Base-by-base conservation (phyloP, 352 stramenopile genomes). In the Elongisporangium undulatum region DNA sequence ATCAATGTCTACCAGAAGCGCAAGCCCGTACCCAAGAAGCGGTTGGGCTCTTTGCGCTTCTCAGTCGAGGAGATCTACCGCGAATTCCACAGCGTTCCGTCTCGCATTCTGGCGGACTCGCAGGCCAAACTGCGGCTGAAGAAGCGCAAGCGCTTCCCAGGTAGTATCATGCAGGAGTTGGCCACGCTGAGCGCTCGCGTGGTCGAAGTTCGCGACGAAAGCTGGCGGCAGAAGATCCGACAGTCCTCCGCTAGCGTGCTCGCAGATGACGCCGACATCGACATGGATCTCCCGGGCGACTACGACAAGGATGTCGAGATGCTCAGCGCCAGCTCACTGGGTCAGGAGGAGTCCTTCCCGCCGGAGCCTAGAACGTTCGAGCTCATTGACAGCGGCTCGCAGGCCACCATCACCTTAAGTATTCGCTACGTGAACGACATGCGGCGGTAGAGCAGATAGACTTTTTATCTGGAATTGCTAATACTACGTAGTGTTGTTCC, bases 351-450 rank as follows among this genome's bases (percentile, higher is more conserved):
- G 23, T 72, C 73, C 49, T 88, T 77, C 49, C 74, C 78, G 58
- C 77, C 82, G 26, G 62, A 66, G 17, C 75, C 79, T 2, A 66
- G 85, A 20, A 73, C 63, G 4, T 59, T 92, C 39, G 65, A 73
- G 29, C 72, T 95, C 51, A 16, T 71, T 4, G 79, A 72, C 38
- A 79, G 74, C 54, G 71, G 82, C 21, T 68, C 71, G 20, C 55
- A 71, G 13, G 81, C 83, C 49, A 93, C 79, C 55, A 81, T 95
- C 54, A 85, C 75, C 53, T 63, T 95, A 49, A 92, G 80, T 65
- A 81, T 95, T 22, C 85, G 85, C 26, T 95, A 95, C 59, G 82
- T 95, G 59, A 95, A 95, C 63, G 82, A 93, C 63, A 89, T 95
- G 79, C 82, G 86, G 15, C 82, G 82, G 29, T 91, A 91, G 80